Conservation (phyloP, 1,139 yeast species). For the Debaryomyces singareniensis region DNA sequence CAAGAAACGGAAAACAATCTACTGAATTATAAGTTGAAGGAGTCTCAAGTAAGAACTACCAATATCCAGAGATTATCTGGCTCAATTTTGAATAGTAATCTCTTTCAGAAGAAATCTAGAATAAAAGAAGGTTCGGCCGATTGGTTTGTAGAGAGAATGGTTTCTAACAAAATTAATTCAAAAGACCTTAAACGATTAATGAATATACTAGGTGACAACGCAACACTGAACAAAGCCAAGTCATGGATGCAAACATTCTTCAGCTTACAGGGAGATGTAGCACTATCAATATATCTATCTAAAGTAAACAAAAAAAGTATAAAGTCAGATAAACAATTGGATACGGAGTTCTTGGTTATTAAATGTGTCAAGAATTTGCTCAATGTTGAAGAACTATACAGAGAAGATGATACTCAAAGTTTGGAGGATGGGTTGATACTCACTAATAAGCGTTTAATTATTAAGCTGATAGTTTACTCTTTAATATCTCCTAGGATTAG, state of each 20-base stretch:
- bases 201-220: conserved; percentile 22
- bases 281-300: conserved; percentile 33
- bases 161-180: conserved; percentile 27
- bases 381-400: conserved; percentile 9
- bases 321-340: conserved; percentile 41
- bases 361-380: conserved; percentile 32
- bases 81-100: background rate
- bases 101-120: conserved; percentile 1
- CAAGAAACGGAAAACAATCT: background rate
- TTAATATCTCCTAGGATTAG: conserved; percentile 35
- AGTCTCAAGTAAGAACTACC: background rate
- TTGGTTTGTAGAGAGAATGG: conserved; percentile 36
- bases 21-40: background rate
- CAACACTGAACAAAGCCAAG: conserved; percentile 11
- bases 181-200: conserved; percentile 33
- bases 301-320: conserved; percentile 38
- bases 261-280: conserved; percentile 40
- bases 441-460: conserved; percentile 25
- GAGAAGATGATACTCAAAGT: conserved; percentile 7
- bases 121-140: conserved; percentile 37
- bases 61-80: background rate
- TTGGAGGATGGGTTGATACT: background rate
- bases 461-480: conserved; percentile 32
- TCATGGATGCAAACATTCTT: conserved; percentile 30
- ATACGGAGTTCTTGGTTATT: conserved; percentile 33